These are phyloP conservation scores for Urochloa ruziziensis DNA, from an alignment of 176 grass and related monocot genomes.

Conservation along the genomic window DNA sequence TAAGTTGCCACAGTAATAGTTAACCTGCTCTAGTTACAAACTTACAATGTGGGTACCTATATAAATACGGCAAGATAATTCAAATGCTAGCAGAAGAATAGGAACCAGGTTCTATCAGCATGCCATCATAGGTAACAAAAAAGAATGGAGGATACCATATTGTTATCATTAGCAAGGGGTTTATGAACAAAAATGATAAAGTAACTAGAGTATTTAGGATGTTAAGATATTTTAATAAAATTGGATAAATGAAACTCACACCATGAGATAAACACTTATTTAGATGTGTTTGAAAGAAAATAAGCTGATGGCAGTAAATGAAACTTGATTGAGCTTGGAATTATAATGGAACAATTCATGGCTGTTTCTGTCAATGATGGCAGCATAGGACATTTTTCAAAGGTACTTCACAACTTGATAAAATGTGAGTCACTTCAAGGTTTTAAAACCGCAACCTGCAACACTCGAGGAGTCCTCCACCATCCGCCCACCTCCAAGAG, in stretches of 20 bases:
- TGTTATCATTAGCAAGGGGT: neutral
- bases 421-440: neutral
- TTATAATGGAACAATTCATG: neutral
- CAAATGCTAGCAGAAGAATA: conserved; percentile 1
- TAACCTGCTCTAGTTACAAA: conserved; percentile 2
- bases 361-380: neutral
- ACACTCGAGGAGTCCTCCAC: conserved; percentile 99
- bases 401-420: conserved; percentile 9
- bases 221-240: conserved; percentile 9
- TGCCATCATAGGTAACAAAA: conserved; percentile 1
- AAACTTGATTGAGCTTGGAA: conserved; percentile 6
- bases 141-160: conserved; percentile 12
- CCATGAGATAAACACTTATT: neutral
- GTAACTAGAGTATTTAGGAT: conserved; percentile 4
- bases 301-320: neutral
- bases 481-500: conserved; percentile 99
- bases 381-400: neutral
- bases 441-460: conserved; percentile 66
- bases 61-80: conserved; percentile 16
- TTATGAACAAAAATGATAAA: conserved; percentile 15
- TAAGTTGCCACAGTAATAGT: neutral
- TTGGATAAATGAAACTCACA: neutral
- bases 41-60: neutral
- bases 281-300: neutral
- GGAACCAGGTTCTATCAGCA: neutral